Evolutionary conservation across 129 eudicot genomes (phyloP).

Genomic region (Smallanthus sonchifolius): DNA sequence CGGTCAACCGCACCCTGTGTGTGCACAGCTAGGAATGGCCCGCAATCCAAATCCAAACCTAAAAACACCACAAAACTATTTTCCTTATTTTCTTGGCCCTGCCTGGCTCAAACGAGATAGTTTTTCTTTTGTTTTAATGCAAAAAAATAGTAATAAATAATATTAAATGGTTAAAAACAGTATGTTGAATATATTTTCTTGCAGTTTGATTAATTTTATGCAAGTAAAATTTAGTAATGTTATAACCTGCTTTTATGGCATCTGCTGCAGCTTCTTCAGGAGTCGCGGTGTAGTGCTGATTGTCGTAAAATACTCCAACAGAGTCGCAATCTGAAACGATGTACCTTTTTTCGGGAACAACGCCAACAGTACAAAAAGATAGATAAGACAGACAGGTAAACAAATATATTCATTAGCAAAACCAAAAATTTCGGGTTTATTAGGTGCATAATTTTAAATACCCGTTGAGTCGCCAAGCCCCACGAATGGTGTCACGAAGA

Average conservation of each 20-base stretch:
- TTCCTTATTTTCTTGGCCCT: background rate
- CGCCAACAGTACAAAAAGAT: background rate
- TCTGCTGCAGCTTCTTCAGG: slow-evolving; percentile 91
- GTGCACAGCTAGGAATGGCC: slow-evolving; percentile 61
- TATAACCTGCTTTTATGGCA: slow-evolving; percentile 80
- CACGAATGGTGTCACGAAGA: slow-evolving; percentile 67
- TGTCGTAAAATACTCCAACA: slow-evolving; percentile 65
- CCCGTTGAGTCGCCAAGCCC: slow-evolving; percentile 75
- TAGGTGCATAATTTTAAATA: background rate
- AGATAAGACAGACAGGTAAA: background rate
- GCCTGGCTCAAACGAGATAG: background rate
- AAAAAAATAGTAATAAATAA: background rate
- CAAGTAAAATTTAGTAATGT: background rate
- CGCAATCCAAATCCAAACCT: slow-evolving; percentile 98
- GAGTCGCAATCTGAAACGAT: slow-evolving; percentile 94
- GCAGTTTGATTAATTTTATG: background rate
- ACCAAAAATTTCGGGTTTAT: background rate
- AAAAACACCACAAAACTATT: background rate
- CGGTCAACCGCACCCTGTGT: slow-evolving; percentile 56
- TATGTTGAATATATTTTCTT: background rate
- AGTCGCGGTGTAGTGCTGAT: slow-evolving; percentile 77
- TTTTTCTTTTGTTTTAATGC: background rate
- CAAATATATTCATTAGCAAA: background rate
- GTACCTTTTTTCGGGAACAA: slow-evolving; percentile 28
- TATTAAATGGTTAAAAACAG: background rate